These are phyloP conservation scores for Komagataella kurtzmanii DNA, from an alignment of 805 yeast genomes.

Conservation along the genomic window DNA sequence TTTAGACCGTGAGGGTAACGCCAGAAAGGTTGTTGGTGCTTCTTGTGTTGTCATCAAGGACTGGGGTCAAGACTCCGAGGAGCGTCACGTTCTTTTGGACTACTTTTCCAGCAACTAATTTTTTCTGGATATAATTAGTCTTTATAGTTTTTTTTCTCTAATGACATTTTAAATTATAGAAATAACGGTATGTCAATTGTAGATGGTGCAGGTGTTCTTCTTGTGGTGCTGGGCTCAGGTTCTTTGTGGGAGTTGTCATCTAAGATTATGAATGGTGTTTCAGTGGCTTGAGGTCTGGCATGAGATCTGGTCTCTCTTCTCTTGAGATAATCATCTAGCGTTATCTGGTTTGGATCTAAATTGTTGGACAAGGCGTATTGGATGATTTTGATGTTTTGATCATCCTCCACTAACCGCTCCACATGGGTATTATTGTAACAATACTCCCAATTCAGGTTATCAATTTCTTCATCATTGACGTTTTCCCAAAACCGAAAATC, in stretches of 20 bases:
- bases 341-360: constrained; percentile 3
- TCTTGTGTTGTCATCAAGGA: constrained; percentile 98
- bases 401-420: constrained; percentile 18
- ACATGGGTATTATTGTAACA: constrained; percentile 14
- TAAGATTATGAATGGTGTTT: not conserved
- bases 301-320: not conserved
- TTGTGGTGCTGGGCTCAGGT: not conserved
- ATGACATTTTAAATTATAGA: not conserved
- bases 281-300: not conserved
- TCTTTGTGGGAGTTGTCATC: not conserved
- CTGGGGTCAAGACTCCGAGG: constrained; percentile 99
- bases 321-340: constrained; percentile 16
- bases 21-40: constrained; percentile 99
- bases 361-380: constrained; percentile 1
- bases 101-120: constrained; percentile 73
- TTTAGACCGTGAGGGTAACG: constrained; percentile 99
- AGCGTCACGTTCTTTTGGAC: constrained; percentile 91
- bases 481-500: constrained; percentile 6
- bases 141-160: not conserved
- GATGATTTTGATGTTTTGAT: constrained; percentile 16
- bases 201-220: not conserved
- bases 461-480: not conserved
- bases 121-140: not conserved
- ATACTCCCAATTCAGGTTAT: constrained; percentile 2
- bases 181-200: not conserved